Evolutionary conservation across 805 yeast genomes (phyloP).

Genomic region (Metschnikowia colocasiae): DNA sequence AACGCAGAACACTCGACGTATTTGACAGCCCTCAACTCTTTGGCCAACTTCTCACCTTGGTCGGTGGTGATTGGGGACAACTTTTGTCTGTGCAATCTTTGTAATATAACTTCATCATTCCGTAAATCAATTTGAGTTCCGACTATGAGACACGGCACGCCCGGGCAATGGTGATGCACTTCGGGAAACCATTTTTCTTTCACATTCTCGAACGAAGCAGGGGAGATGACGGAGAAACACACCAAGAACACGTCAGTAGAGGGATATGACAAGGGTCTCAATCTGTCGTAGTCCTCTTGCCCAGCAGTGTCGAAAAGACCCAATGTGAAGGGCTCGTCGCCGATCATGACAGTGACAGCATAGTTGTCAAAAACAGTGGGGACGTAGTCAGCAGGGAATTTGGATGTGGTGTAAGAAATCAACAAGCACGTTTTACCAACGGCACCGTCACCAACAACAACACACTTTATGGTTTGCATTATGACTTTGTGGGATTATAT

Average conservation of each 20-base stretch:
- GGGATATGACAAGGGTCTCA: constrained; percentile 94
- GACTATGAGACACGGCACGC: constrained; percentile 93
- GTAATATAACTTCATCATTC: constrained; percentile 86
- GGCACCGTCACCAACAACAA: constrained; percentile 99
- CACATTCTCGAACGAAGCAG: constrained; percentile 95
- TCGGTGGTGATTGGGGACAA: constrained; percentile 80
- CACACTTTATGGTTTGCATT: constrained; percentile 80
- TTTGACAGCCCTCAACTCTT: constrained; percentile 91
- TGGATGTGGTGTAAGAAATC: constrained; percentile 93
- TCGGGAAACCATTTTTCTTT: constrained; percentile 99
- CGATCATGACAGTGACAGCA: constrained; percentile 93
- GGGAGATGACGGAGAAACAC: constrained; percentile 94
- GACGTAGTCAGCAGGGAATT: constrained; percentile 96
- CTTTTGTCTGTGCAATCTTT: constrained; percentile 86
- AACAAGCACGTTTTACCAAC: constrained; percentile 96
- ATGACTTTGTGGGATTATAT: not conserved
- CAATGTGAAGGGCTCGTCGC: constrained; percentile 95
- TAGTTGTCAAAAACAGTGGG: constrained; percentile 98
- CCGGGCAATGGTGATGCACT: constrained; percentile 95
- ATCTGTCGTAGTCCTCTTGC: constrained; percentile 97
- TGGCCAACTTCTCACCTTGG: constrained; percentile 89
- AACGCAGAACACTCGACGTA: constrained; percentile 97
- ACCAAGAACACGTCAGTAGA: constrained; percentile 95
- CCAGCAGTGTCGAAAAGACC: constrained; percentile 99
- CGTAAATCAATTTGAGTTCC: constrained; percentile 96